These are phyloP conservation scores for Podosphaera xanthii DNA, from an alignment of 2,329 filamentous ascomycete genomes.

Conservation along the genomic window DNA sequence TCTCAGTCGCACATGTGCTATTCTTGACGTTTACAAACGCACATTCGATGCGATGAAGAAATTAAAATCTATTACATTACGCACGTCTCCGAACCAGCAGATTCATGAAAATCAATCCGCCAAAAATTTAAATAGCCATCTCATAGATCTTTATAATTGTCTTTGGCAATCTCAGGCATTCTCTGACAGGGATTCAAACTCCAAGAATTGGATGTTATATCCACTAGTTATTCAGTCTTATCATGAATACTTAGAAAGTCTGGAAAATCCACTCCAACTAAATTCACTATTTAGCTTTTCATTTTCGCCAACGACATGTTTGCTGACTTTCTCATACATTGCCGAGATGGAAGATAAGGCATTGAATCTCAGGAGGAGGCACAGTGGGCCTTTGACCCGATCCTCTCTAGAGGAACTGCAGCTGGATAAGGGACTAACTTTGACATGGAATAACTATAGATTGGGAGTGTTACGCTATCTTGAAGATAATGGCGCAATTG, in stretches of 20 bases:
- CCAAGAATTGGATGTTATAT: conserved; percentile 28
- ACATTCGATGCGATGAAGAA: conserved; percentile 32
- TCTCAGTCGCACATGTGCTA: conserved; percentile 43
- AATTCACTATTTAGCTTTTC: conserved; percentile 32
- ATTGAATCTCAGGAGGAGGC: conserved; percentile 23
- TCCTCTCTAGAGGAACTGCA: conserved; percentile 38
- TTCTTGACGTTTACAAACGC: conserved; percentile 50
- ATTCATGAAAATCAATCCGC: conserved; percentile 14
- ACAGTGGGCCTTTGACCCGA: conserved; percentile 48
- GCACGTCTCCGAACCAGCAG: conserved; percentile 27
- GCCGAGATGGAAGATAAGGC: conserved; percentile 30
- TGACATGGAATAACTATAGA: conserved; percentile 55
- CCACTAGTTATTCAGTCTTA: conserved; percentile 23
- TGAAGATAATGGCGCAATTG: conserved; percentile 37
- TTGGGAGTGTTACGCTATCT: conserved; percentile 48
- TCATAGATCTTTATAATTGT: conserved; percentile 74
- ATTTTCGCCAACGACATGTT: conserved; percentile 31
- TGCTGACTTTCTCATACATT: conserved; percentile 31
- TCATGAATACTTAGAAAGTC: conserved; percentile 23
- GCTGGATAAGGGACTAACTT: conserved; percentile 37
- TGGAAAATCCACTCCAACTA: conserved; percentile 26
- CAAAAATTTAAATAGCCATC: conserved; percentile 52
- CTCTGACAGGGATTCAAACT: conserved; percentile 36
- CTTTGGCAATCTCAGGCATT: conserved; percentile 59
- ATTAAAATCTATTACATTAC: no score